Evolutionary conservation across 345 rosid species (phyloP).

Genomic region (Aquilaria sinensis): DNA sequence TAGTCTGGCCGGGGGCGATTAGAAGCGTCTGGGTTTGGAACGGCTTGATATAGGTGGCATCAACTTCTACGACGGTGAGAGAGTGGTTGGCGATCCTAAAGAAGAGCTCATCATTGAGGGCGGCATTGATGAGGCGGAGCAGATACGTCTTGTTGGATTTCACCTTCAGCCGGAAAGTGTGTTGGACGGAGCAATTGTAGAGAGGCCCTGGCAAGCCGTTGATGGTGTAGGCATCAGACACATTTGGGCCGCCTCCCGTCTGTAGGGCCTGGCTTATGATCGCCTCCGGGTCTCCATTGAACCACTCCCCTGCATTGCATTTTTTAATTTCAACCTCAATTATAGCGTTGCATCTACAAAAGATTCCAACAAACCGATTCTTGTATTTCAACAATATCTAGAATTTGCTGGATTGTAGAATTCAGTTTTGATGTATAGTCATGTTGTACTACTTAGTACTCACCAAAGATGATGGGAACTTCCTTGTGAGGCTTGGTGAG

Average conservation of each 20-base stretch:
- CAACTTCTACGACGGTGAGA: constrained; percentile 35
- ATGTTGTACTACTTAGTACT: background rate
- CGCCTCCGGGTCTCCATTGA: constrained; percentile 63
- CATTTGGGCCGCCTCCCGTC: constrained; percentile 78
- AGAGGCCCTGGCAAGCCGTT: constrained; percentile 75
- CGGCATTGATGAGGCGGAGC: constrained; percentile 39
- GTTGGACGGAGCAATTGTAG: constrained; percentile 70
- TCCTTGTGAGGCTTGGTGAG: constrained; percentile 69
- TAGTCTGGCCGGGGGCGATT: constrained; percentile 42
- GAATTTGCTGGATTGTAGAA: no score
- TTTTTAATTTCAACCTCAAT: no score
- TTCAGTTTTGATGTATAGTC: no score
- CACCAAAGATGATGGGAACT: constrained; percentile 68
- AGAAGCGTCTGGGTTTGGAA: constrained; percentile 33
- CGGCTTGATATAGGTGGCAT: constrained; percentile 36
- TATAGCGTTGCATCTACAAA: no score
- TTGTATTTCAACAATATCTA: no score
- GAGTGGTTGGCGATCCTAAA: constrained; percentile 49
- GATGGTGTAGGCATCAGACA: constrained; percentile 74
- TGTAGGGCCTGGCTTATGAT: constrained; percentile 58
- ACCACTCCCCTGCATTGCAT: constrained; percentile 63
- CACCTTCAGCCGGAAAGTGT: constrained; percentile 40
- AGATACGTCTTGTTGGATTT: constrained; percentile 44
- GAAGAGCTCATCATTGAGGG: constrained; percentile 53
- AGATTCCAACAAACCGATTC: no score